Evolutionary conservation across 169 alveolate species (phyloP).

Genomic region (Eimeria acervulina): DNA sequence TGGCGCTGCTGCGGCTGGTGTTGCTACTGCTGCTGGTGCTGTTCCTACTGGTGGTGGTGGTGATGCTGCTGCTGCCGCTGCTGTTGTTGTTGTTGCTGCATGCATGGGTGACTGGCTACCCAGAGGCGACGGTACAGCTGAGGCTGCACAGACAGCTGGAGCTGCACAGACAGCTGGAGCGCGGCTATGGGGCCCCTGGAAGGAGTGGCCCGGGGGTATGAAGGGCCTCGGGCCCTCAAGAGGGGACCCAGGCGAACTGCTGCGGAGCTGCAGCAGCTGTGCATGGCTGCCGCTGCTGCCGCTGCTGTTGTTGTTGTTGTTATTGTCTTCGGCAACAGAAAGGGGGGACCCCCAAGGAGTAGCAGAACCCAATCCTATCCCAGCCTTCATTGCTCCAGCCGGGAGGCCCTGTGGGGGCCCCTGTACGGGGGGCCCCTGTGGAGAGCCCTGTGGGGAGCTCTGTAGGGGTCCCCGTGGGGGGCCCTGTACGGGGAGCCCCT

Average conservation of each 20-base stretch:
- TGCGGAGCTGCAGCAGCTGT: too few relatives aligned
- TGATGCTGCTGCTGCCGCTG: not conserved
- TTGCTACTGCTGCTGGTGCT: not conserved
- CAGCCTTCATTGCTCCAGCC: not conserved
- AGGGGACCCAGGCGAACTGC: not conserved
- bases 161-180: too few relatives aligned
- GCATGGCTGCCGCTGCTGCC: constrained; percentile 7
- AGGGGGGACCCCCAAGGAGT: not conserved
- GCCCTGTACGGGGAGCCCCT: not conserved
- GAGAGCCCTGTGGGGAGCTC: not conserved
- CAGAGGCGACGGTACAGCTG: too few relatives aligned
- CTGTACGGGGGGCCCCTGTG: not conserved
- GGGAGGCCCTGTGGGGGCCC: not conserved
- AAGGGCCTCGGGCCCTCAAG: not conserved
- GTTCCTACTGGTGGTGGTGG: not conserved
- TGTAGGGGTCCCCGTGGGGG: not conserved
- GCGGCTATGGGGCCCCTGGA: not conserved
- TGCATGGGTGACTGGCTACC: too few relatives aligned
- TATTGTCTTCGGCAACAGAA: not conserved
- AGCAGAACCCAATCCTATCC: not conserved
- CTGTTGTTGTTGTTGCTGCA: too few relatives aligned
- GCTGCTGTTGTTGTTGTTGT: not conserved
- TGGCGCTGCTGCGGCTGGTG: not conserved
- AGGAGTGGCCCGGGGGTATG: not conserved
- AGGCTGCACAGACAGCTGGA: too few relatives aligned